Evolutionary conservation across 805 yeast species (phyloP).

Genomic region (Candida yuanshanica): DNA sequence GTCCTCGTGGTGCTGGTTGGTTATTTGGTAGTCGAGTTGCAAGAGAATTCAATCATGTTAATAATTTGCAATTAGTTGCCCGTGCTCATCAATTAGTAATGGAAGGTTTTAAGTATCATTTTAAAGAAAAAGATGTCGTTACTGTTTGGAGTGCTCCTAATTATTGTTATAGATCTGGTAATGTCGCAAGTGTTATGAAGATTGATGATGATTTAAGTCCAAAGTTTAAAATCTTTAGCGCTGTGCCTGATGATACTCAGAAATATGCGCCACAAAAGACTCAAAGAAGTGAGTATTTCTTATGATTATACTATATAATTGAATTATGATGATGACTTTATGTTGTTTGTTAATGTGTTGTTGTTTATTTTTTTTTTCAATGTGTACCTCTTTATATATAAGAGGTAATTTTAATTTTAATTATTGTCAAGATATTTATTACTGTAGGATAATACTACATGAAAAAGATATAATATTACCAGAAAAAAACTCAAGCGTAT

Average conservation of each 20-base stretch:
- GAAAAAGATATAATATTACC: too few relatives aligned
- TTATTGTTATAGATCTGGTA: constrained; percentile 96
- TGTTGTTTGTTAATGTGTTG: not conserved
- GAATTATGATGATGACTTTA: constrained; percentile 7
- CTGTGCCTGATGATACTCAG: constrained; percentile 77
- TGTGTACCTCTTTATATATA: not conserved
- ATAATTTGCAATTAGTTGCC: constrained; percentile 81
- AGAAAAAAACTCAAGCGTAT: not conserved
- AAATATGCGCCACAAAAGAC: constrained; percentile 28
- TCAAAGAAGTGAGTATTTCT: constrained; percentile 30
- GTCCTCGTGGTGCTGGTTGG: constrained; percentile 99
- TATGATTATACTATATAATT: constrained; percentile 6
- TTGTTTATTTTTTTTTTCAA: not conserved
- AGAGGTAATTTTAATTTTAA: not conserved
- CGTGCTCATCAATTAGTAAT: constrained; percentile 97
- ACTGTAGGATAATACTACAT: too few relatives aligned
- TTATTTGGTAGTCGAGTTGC: constrained; percentile 91
- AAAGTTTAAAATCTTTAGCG: constrained; percentile 88
- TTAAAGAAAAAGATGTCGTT: constrained; percentile 92
- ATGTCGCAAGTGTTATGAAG: constrained; percentile 97
- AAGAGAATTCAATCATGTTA: constrained; percentile 92
- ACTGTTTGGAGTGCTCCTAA: constrained; percentile 99
- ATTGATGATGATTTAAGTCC: constrained; percentile 84
- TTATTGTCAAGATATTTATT: not conserved
- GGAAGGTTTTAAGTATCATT: constrained; percentile 97